phyloP scores from a whole-genome alignment of 345 rosid genomes.

The Durio zibethinus region DNA sequence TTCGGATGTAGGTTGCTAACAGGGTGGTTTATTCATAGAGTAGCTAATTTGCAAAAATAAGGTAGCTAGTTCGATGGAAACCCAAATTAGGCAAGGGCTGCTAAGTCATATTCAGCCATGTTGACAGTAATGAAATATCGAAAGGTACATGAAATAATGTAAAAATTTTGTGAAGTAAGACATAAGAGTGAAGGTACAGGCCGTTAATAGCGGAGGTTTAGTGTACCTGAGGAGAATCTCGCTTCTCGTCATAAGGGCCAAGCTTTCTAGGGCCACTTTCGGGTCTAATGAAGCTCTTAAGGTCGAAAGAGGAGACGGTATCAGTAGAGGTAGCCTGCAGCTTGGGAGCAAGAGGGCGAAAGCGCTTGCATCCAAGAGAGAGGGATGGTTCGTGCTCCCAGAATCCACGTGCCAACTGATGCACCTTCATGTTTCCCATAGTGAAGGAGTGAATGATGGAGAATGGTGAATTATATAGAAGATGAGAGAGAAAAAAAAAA shows the following conservation, averaged over 20 bases:
- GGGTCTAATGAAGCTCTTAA: slow-evolving; percentile 83
- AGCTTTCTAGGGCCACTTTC: slow-evolving; percentile 53
- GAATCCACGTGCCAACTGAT: slow-evolving; percentile 70
- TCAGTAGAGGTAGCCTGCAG: slow-evolving; percentile 33
- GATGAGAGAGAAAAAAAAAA: background rate
- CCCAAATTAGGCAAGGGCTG: background rate
- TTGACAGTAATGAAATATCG: background rate
- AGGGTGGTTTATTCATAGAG: background rate
- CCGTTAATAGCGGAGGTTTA: background rate
- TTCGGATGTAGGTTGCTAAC: background rate
- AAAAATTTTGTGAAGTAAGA: background rate
- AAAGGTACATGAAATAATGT: background rate
- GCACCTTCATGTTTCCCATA: slow-evolving; percentile 81
- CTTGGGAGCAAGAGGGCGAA: slow-evolving; percentile 87
- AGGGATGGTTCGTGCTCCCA: slow-evolving; percentile 80
- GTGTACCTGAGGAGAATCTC: slow-evolving; percentile 45
- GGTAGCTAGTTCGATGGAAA: background rate
- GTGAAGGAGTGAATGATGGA: slow-evolving; percentile 35
- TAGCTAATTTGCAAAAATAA: background rate
- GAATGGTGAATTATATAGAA: slow-evolving; percentile 46
- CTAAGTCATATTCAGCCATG: background rate
- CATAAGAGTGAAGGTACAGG: background rate
- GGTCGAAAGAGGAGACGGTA: slow-evolving; percentile 63
- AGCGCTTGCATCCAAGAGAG: slow-evolving; percentile 77
- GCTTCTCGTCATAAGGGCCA: slow-evolving; percentile 38